Evolutionary conservation across 208 protist species (phyloP).

Genomic region (Naegleria gruberi): DNA sequence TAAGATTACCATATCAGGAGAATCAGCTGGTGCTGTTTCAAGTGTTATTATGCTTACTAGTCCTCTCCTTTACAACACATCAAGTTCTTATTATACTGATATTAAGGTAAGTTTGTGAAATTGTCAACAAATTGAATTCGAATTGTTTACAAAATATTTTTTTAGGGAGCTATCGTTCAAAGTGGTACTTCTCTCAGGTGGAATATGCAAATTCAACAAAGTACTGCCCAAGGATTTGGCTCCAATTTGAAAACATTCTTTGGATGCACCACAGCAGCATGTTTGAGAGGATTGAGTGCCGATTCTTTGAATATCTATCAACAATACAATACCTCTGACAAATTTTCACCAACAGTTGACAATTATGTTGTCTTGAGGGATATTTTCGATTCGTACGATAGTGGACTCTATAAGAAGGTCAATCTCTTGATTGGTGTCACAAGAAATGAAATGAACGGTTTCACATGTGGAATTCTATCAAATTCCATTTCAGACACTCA

Average conservation of each 20-base stretch:
- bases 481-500: not conserved
- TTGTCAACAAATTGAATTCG: too few relatives aligned
- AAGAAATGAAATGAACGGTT: not conserved
- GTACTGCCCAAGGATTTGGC: not conserved
- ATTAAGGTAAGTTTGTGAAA: too few relatives aligned
- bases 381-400: not conserved
- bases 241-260: not conserved
- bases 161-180: not conserved
- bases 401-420: not conserved
- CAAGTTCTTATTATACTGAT: too few relatives aligned
- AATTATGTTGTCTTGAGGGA: not conserved
- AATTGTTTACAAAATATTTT: too few relatives aligned
- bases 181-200: not conserved
- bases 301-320: not conserved
- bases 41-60: not conserved
- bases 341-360: not conserved
- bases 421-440: not conserved
- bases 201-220: not conserved
- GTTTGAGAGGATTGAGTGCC: not conserved
- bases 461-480: not conserved
- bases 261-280: not conserved
- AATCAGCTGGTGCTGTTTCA: slow-evolving; percentile 13
- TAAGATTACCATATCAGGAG: slow-evolving; percentile 24
- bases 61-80: not conserved
- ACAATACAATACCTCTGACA: not conserved